These are phyloP conservation scores for Phaeosphaeria sp. DNA, from an alignment of 2,329 filamentous ascomycete genomes.

Conservation along the genomic window DNA sequence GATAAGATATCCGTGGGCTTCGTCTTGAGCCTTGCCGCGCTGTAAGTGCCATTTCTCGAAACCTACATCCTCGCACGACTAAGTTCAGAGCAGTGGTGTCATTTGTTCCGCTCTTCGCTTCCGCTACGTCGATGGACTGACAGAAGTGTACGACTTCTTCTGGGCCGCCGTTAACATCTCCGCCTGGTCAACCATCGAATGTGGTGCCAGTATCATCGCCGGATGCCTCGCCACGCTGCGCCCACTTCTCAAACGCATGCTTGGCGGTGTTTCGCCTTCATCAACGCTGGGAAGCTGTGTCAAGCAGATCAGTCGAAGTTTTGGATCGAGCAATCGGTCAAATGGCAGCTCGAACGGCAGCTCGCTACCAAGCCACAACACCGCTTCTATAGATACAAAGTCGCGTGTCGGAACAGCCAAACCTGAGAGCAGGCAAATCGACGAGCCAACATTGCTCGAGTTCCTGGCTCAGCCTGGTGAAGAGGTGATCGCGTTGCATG, in stretches of 20 bases:
- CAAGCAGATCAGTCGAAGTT: slow-evolving; percentile 6
- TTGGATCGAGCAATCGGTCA: slow-evolving; percentile 4
- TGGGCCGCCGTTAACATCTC: slow-evolving; percentile 56
- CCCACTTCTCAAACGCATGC: slow-evolving; percentile 50
- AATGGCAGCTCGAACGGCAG: slow-evolving; percentile 1
- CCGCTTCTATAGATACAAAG: background rate
- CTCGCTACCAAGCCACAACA: slow-evolving; percentile 5
- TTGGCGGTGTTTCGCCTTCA: slow-evolving; percentile 2
- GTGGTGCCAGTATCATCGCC: slow-evolving; percentile 52
- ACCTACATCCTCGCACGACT: slow-evolving; percentile 5
- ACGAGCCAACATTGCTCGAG: background rate
- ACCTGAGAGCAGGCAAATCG: background rate
- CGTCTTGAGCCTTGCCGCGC: slow-evolving; percentile 58
- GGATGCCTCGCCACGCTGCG: slow-evolving; percentile 60
- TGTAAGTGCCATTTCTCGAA: slow-evolving; percentile 22
- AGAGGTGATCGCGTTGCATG: background rate
- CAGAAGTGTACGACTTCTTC: slow-evolving; percentile 53
- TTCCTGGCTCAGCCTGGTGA: background rate
- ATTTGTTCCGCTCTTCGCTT: slow-evolving; percentile 62
- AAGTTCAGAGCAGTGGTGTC: slow-evolving; percentile 54
- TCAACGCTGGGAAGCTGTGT: slow-evolving; percentile 3
- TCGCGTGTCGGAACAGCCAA: background rate
- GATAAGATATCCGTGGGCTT: slow-evolving; percentile 62
- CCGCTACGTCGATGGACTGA: slow-evolving; percentile 52
- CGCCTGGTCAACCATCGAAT: slow-evolving; percentile 49